Evolutionary conservation across 495 filamentous ascomycete genomes (phyloP).

Genomic region (Penicillium nucicola): DNA sequence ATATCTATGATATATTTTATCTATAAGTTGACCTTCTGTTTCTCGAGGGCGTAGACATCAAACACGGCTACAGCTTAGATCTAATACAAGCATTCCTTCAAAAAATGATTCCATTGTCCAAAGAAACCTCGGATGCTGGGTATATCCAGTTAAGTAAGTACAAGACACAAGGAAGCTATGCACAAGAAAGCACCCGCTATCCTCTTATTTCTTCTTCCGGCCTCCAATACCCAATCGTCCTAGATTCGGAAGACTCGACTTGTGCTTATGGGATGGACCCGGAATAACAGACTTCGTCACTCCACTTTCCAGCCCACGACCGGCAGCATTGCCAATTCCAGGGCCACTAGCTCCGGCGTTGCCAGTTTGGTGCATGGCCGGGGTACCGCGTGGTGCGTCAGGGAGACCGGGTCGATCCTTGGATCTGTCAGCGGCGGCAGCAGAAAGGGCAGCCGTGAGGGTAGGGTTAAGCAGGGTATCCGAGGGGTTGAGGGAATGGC

Average conservation of each 20-base stretch:
- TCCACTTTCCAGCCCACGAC: slow-evolving; percentile 20
- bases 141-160: neutral
- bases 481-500: slow-evolving; percentile 26
- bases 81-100: too few species aligned
- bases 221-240: slow-evolving; percentile 67
- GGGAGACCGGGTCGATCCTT: slow-evolving; percentile 41
- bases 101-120: too few species aligned
- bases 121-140: neutral
- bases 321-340: slow-evolving; percentile 5
- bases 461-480: slow-evolving; percentile 21
- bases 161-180: neutral
- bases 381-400: slow-evolving; percentile 35
- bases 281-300: slow-evolving; percentile 29
- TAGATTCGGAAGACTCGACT: slow-evolving; percentile 65
- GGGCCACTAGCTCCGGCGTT: slow-evolving; percentile 39
- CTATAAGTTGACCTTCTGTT: too few species aligned
- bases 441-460: slow-evolving; percentile 32
- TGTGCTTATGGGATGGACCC: slow-evolving; percentile 49
- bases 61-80: too few species aligned
- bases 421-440: slow-evolving; percentile 31
- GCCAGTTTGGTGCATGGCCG: slow-evolving; percentile 23
- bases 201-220: slow-evolving; percentile 45
- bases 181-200: too few species aligned
- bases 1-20: too few species aligned
- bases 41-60: too few species aligned